Evolutionary conservation across 805 yeast species (phyloP).

Genomic region (Ogataea chonburiensis): DNA sequence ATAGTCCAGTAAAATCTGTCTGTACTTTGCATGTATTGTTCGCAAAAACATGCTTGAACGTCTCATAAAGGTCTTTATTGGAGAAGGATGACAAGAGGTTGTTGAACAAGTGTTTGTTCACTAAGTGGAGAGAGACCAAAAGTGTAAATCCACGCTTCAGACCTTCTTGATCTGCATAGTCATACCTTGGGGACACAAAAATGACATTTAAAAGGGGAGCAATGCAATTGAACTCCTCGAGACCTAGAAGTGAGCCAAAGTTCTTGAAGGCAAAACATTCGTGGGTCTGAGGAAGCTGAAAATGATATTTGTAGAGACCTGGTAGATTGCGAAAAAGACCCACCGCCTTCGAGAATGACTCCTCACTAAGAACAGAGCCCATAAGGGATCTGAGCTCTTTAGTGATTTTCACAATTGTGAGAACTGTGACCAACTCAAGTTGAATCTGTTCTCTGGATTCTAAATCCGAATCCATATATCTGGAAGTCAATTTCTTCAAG

Average conservation of each 20-base stretch:
- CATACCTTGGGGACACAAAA: conserved; percentile 15
- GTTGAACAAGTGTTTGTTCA: conserved; percentile 20
- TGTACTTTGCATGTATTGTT: conserved; percentile 4
- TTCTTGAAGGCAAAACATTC: conserved; percentile 28
- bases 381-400: conserved; percentile 18
- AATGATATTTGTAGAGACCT: conserved; percentile 28
- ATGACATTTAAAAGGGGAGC: conserved; percentile 17
- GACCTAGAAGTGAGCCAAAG: conserved; percentile 24
- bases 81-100: conserved; percentile 12
- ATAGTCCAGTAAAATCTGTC: conserved; percentile 11
- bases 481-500: conserved; percentile 5
- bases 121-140: conserved; percentile 23
- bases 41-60: conserved; percentile 13
- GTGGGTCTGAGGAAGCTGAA: conserved; percentile 25
- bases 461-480: conserved; percentile 5
- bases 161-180: conserved; percentile 19
- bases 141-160: conserved; percentile 24
- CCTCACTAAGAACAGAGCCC: conserved; percentile 12
- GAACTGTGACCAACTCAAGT: conserved; percentile 29
- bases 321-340: conserved; percentile 18
- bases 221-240: conserved; percentile 9
- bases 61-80: conserved; percentile 11
- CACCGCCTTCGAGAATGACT: conserved; percentile 15
- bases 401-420: conserved; percentile 22
- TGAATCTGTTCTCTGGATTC: conserved; percentile 13